phyloP scores from a whole-genome alignment of 1,139 yeast genomes.

The Kluyveromyces marxianus region DNA sequence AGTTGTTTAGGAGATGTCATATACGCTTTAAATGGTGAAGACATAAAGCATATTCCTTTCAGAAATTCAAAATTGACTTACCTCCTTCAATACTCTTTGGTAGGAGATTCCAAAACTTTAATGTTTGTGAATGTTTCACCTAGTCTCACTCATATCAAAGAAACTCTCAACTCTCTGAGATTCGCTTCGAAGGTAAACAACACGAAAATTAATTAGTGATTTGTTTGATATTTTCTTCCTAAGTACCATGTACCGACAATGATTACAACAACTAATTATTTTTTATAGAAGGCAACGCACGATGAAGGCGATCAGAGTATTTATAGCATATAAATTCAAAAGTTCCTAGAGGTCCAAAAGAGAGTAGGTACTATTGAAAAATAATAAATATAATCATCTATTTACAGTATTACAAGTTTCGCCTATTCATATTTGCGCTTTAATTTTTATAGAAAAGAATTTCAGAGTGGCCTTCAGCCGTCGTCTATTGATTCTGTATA shows the following conservation, averaged over 20 bases:
- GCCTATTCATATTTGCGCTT: too few species aligned
- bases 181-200: constrained; percentile 80
- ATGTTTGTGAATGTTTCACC: constrained; percentile 94
- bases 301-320: too few species aligned
- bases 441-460: too few species aligned
- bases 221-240: not conserved
- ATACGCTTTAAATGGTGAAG: constrained; percentile 48
- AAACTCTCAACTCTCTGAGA: constrained; percentile 75
- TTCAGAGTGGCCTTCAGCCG: too few species aligned
- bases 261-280: constrained; percentile 2
- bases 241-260: not conserved
- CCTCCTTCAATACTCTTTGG: constrained; percentile 72
- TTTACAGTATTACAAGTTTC: too few species aligned
- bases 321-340: too few species aligned
- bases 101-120: constrained; percentile 81
- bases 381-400: too few species aligned
- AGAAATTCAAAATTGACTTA: constrained; percentile 65
- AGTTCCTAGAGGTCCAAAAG: too few species aligned
- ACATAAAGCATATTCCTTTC: constrained; percentile 43
- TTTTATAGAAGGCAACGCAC: too few species aligned
- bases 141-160: constrained; percentile 51
- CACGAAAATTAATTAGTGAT: constrained; percentile 33
- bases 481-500: too few species aligned
- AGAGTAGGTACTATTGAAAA: too few species aligned
- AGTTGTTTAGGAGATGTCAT: constrained; percentile 91